Evolutionary conservation across 2,329 filamentous ascomycete genomes (phyloP), one percentile per base, ranked within the genome.

Genomic region (Allantophomopsis lycopodina): DNA sequence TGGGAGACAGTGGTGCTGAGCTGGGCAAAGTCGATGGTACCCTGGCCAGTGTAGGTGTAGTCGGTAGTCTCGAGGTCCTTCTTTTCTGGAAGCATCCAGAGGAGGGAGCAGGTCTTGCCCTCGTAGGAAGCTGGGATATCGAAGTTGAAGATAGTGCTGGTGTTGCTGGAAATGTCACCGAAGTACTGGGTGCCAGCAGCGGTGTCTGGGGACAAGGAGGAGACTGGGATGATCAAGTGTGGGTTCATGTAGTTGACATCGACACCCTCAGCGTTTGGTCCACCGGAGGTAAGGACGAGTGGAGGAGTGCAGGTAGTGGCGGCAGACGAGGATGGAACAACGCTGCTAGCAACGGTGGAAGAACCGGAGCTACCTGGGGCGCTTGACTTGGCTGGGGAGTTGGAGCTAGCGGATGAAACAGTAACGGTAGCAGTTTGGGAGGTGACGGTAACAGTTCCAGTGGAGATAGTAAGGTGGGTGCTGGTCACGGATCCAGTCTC

Each of bases 121-220:
- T 61, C 48, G 48, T 73, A 66, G 5, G 59, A 56, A 4, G 56
- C 45, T 1, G 71, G 71, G 34, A 83, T 71, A 51, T 80, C 75
- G 58, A 83, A 83, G 62, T 80, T 80, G 68, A 79, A 83, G 51
- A 82, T 69, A 11, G 70, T 69, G 8, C 69, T 71, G 37, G 71
- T 56, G 40, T 60, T 63, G 14, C 63, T 56, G 11, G 68, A 70
- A 31, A 79, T 61, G 10, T 66, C 65, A 39, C 74, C 76, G 46
- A 71, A 68, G 58, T 62, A 69, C 1, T 64, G 65, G 2, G 68
- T 73, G 7, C 76, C 75, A 34, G 59, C 58, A 0, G 69, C 60
- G 4, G 58, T 63, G 52, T 68, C 56, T 0, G 76, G 73, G 13
- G 66, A 58, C 13, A 62, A 57, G 3, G 66, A 68, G 57, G 76